Percentiles rank a stretch among this genome's conserved stretches.
Conservation (phyloP, 306 rosid species). For the Vicia faba region DNA sequence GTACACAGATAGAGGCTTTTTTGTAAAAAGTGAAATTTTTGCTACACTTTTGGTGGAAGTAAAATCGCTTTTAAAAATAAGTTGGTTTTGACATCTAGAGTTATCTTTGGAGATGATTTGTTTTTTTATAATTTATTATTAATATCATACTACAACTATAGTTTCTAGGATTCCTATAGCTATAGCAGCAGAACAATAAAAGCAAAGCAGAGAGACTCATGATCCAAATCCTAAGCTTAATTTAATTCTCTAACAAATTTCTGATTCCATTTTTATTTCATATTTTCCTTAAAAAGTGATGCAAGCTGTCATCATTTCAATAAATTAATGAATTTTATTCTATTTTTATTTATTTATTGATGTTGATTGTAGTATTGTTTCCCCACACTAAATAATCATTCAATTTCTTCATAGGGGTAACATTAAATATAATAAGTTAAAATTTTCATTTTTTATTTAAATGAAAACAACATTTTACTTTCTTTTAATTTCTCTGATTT, state of each 20-base stretch:
- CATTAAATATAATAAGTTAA: neutral
- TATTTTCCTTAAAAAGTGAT: slow-evolving; percentile 32
- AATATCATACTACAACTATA: slow-evolving; percentile 3
- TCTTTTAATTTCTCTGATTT: slow-evolving; percentile 8
- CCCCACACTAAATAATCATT: slow-evolving; percentile 34
- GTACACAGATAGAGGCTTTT: neutral
- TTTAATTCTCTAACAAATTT: neutral
- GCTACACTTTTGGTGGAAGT: neutral
- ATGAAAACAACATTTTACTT: slow-evolving; percentile 39
- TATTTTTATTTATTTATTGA: slow-evolving; percentile 26
- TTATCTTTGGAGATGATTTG: too few species aligned
- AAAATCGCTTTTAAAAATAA: too few species aligned
- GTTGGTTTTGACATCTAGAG: too few species aligned
- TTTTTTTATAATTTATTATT: slow-evolving; percentile 2
- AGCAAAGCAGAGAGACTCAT: slow-evolving; percentile 33
- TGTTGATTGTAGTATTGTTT: slow-evolving; percentile 17
- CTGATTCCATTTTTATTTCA: slow-evolving; percentile 22
- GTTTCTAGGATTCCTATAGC: slow-evolving; percentile 37
- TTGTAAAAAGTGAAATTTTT: too few species aligned
- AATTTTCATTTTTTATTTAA: slow-evolving; percentile 24
- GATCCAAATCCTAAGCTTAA: slow-evolving; percentile 7
- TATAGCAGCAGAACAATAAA: slow-evolving; percentile 28
- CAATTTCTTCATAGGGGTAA: slow-evolving; percentile 33
- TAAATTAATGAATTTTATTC: slow-evolving; percentile 31
- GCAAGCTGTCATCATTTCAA: slow-evolving; percentile 31